A percentile compares a stretch with the other conserved stretches of the same genome.
These are phyloP conservation scores for Draba incana DNA, from an alignment of 345 rosid species.

Conservation along the genomic window DNA sequence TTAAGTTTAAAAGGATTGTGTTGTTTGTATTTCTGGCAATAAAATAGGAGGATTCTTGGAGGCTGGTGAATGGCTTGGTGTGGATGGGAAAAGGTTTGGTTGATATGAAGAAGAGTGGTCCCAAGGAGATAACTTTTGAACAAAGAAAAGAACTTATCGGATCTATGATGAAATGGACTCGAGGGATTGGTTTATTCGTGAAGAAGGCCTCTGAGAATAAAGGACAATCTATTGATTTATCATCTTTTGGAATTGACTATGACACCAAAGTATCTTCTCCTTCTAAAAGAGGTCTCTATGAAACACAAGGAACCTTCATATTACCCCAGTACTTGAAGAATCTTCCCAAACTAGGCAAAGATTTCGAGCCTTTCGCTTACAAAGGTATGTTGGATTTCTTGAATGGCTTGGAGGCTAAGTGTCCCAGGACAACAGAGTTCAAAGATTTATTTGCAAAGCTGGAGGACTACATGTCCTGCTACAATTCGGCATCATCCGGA, in stretches of 20 bases:
- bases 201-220: constrained; percentile 20
- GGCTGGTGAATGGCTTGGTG: constrained; percentile 13
- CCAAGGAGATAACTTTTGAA: constrained; percentile 25
- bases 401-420: not conserved
- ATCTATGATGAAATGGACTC: constrained; percentile 24
- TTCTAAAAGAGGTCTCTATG: constrained; percentile 10
- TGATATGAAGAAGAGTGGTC: constrained; percentile 25
- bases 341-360: constrained; percentile 8
- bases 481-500: constrained; percentile 1
- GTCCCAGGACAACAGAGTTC: constrained; percentile 2
- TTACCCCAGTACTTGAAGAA: constrained; percentile 8
- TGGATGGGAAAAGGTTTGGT: constrained; percentile 6
- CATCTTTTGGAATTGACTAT: constrained; percentile 31
- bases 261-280: not conserved
- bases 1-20: not conserved
- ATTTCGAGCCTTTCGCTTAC: constrained; percentile 8
- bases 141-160: constrained; percentile 9
- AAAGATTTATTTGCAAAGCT: not conserved
- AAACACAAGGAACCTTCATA: constrained; percentile 6
- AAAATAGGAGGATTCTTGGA: constrained; percentile 17
- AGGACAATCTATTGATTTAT: constrained; percentile 31
- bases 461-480: constrained; percentile 1
- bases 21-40: not conserved
- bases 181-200: constrained; percentile 7
- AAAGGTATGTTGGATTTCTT: constrained; percentile 8